Percentiles rank a stretch among this genome's conserved stretches.
phyloP scores from a whole-genome alignment of 305 asterid species.

The Stenogyne calaminthoides region DNA sequence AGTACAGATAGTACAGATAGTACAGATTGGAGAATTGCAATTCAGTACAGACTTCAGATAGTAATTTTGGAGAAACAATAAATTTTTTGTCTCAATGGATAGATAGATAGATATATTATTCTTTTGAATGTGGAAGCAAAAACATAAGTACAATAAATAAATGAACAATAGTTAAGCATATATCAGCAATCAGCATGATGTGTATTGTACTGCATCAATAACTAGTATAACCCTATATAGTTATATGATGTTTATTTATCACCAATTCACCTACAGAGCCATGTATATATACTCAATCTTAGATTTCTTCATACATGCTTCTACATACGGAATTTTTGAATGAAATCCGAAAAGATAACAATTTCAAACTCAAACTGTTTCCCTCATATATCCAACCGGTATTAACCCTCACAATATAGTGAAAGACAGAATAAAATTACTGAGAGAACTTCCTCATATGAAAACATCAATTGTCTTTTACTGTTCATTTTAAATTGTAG shows the following conservation, averaged over 20 bases:
- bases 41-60: too few species aligned
- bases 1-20: too few species aligned
- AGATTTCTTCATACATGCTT: not conserved
- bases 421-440: slow-evolving; percentile 14
- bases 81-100: too few species aligned
- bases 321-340: not conserved
- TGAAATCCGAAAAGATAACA: not conserved
- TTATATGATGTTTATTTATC: not conserved
- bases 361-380: slow-evolving; percentile 13
- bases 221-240: not conserved
- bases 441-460: not conserved
- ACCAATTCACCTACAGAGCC: slow-evolving; percentile 14
- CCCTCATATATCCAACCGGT: slow-evolving; percentile 5
- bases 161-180: too few species aligned
- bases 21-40: too few species aligned
- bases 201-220: not conserved
- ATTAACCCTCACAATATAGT: slow-evolving; percentile 9
- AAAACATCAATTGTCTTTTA: not conserved
- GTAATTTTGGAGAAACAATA: too few species aligned
- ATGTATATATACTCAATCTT: not conserved
- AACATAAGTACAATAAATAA: too few species aligned
- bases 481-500: not conserved
- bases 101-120: too few species aligned
- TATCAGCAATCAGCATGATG: too few species aligned
- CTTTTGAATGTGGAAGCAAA: too few species aligned